phyloP scores from a whole-genome alignment of 202 grass and related monocot genomes.

The Saccharum hybrid region DNA sequence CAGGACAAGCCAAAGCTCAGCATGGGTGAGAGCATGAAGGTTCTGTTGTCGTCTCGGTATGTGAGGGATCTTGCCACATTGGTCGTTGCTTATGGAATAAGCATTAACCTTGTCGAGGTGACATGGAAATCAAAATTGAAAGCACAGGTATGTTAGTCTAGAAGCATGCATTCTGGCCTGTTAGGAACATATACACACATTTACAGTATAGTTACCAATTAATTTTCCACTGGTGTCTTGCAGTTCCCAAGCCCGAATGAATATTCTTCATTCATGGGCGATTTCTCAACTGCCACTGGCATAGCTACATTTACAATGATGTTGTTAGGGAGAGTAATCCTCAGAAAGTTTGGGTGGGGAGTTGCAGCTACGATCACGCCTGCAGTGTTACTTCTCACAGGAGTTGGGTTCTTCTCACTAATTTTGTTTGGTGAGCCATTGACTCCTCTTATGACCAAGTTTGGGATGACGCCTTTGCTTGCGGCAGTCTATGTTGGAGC shows the following conservation, averaged over 20 bases:
- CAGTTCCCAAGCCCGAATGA: conserved; percentile 98
- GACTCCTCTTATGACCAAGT: conserved; percentile 67
- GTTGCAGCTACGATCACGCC: conserved; percentile 97
- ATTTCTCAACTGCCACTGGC: conserved; percentile 97
- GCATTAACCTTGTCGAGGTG: conserved; percentile 97
- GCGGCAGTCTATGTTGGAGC: conserved; percentile 96
- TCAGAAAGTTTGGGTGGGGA: conserved; percentile 93
- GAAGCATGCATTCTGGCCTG: background rate
- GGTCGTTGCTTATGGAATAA: conserved; percentile 99
- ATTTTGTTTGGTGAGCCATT: conserved; percentile 88
- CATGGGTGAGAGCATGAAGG: conserved; percentile 93
- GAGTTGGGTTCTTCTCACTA: conserved; percentile 97
- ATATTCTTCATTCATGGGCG: conserved; percentile 99
- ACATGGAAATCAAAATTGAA: conserved; percentile 99
- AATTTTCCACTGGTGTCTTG: conserved; percentile 19
- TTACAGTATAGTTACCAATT: background rate
- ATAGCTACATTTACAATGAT: conserved; percentile 99
- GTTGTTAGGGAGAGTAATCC: conserved; percentile 88
- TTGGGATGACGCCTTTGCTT: conserved; percentile 93
- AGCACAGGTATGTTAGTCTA: conserved; percentile 64
- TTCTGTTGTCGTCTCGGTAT: conserved; percentile 88
- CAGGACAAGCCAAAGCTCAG: conserved; percentile 96
- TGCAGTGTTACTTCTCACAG: conserved; percentile 89
- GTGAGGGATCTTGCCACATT: conserved; percentile 98
- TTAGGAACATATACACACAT: background rate